A percentile compares a stretch with the other conserved stretches of the same genome.
Conservation (phyloP, 345 rosid species). For the Atalantia buxifolia region DNA sequence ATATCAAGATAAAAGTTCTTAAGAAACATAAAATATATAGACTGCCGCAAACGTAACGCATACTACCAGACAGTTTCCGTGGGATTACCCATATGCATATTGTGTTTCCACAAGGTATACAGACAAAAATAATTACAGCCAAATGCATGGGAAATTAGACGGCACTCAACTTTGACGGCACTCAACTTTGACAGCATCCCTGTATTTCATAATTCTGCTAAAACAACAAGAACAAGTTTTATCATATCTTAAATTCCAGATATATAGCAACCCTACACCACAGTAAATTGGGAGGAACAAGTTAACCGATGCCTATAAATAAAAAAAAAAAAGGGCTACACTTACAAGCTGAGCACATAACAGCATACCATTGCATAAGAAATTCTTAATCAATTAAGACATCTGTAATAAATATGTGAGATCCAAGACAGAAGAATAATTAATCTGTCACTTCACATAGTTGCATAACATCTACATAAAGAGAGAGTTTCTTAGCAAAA, state of each 20-base stretch:
- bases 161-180: no score
- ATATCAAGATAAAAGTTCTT: neutral
- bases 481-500: slow-evolving; percentile 1
- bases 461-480: neutral
- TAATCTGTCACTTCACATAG: neutral
- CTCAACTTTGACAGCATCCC: no score
- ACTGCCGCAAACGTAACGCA: no score
- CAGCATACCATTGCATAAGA: neutral
- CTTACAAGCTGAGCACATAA: neutral
- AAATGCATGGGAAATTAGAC: no score
- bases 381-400: neutral
- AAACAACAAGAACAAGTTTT: no score
- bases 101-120: no score
- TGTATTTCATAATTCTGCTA: no score
- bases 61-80: no score
- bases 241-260: neutral
- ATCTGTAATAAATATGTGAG: neutral
- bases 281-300: neutral
- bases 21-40: neutral
- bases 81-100: no score
- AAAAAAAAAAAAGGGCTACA: neutral
- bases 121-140: no score
- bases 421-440: neutral
- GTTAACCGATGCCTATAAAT: neutral
- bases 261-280: neutral